Base-by-base conservation (phyloP, 2,329 filamentous ascomycete genomes). In the Penicillium griseofulvum region DNA sequence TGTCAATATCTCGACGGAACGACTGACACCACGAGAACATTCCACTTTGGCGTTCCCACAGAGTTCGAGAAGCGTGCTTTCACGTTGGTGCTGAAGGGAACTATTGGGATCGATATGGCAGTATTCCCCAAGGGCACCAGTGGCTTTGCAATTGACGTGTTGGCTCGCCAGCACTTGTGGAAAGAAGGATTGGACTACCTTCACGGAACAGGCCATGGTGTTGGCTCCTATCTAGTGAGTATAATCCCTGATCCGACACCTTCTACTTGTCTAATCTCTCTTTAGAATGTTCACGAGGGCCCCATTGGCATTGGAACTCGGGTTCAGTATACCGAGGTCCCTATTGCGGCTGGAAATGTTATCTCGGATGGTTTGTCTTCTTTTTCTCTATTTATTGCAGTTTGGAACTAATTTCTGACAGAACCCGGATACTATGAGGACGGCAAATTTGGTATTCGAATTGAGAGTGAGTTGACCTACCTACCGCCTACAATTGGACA, bases 371-470 rank as follows among this genome's bases (percentile, higher is more conserved):
- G 77, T 78, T 67, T 42, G 69, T 60, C 31, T 17, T 17, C 26
- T 22, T 11, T 14, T 22, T 14, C 43, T 34, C 26, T 11, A 28
- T 19, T 5, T 3, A 10, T 22, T n/a, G 11, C 22, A 16, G 24
- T 22, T 11, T 9, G 41, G 22, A 37, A 26, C 49, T 56, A 26
- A 59, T 52, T 49, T 24, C 55, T 68, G 39, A 65, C 29, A 76
- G 91, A 99, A 74, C 94, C 94, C 1, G 94, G 94, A 29, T 99
- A 92, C 77, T 99, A 99, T 72, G 92, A 97, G 73, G 94, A 99
- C 66, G 93, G 91, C 45, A 86, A 86, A 37, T 99, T 96, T 68
- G 94, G 94, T 17, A 94, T 99, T 63, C 88, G 94, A 17, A 97
- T 97, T 67, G 94, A 99, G 76, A 99, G 78, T 81, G 64, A 66